These are phyloP conservation scores for Lolium rigidum DNA, from an alignment of 176 grass and related monocot genomes.

Conservation along the genomic window DNA sequence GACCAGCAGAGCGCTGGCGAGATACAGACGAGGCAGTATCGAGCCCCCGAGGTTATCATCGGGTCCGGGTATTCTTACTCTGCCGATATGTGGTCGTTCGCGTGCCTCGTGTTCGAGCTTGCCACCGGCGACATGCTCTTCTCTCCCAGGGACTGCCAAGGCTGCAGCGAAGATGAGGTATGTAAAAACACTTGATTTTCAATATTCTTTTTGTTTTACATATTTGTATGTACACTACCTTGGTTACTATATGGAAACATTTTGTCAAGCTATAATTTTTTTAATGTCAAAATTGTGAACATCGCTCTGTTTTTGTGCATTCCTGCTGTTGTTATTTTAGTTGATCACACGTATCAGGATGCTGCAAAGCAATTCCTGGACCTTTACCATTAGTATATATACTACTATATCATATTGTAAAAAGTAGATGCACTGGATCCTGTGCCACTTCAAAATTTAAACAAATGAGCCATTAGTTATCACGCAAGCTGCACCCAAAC, in stretches of 20 bases:
- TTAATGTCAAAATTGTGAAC: neutral
- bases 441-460: no score
- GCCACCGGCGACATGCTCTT: slow-evolving; percentile 89
- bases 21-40: slow-evolving; percentile 96
- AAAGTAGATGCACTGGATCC: neutral
- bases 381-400: neutral
- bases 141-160: slow-evolving; percentile 63
- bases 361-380: neutral
- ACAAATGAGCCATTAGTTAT: neutral
- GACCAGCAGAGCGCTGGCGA: slow-evolving; percentile 67
- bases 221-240: no score
- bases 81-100: slow-evolving; percentile 92
- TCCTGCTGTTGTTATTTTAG: slow-evolving; percentile 31
- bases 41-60: slow-evolving; percentile 91
- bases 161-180: slow-evolving; percentile 93
- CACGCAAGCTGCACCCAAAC: slow-evolving; percentile 36
- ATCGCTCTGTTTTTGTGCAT: slow-evolving; percentile 8
- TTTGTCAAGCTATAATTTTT: slow-evolving; percentile 11
- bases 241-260: slow-evolving; percentile 4
- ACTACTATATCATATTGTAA: neutral
- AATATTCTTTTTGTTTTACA: no score
- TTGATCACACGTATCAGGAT: neutral
- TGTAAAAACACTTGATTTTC: slow-evolving; percentile 13
- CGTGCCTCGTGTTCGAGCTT: slow-evolving; percentile 89
- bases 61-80: slow-evolving; percentile 80